Conservation (phyloP, 192 early-diverging fungal genomes). For the Globomyces pollinis-pini region DNA sequence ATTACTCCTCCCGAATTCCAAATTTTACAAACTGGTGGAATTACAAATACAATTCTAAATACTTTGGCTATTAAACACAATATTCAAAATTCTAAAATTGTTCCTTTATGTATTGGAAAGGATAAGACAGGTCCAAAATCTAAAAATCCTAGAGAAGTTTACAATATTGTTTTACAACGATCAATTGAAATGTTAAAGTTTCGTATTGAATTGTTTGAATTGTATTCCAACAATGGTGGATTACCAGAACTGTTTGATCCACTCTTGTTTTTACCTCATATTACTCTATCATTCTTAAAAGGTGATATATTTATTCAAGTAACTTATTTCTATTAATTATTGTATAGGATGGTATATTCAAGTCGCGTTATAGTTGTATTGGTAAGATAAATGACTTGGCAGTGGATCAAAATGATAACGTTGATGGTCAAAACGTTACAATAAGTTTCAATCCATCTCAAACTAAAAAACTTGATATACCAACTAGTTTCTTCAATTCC, state of each 20-base stretch:
- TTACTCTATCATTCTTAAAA: conserved; percentile 57
- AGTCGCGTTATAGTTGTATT: no score
- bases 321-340: no score
- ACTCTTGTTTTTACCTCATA: conserved; percentile 55
- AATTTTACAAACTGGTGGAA: conserved; percentile 43
- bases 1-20: conserved; percentile 61
- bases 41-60: conserved; percentile 62
- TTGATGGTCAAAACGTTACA: no score
- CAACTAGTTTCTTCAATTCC: no score
- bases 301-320: conserved; percentile 59
- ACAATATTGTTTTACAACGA: background rate
- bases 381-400: no score
- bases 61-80: conserved; percentile 35
- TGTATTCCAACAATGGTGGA: conserved; percentile 51
- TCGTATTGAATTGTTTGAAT: background rate
- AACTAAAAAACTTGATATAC: no score
- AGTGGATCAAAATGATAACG: no score
- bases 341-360: no score
- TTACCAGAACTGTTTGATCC: conserved; percentile 63
- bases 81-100: conserved; percentile 47
- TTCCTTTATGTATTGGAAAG: conserved; percentile 1
- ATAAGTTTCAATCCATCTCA: no score
- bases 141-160: no score
- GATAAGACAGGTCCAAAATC: no score
- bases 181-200: background rate